Conservation (phyloP, 2,329 filamentous ascomycete genomes). For the Talaromyces sp. region DNA sequence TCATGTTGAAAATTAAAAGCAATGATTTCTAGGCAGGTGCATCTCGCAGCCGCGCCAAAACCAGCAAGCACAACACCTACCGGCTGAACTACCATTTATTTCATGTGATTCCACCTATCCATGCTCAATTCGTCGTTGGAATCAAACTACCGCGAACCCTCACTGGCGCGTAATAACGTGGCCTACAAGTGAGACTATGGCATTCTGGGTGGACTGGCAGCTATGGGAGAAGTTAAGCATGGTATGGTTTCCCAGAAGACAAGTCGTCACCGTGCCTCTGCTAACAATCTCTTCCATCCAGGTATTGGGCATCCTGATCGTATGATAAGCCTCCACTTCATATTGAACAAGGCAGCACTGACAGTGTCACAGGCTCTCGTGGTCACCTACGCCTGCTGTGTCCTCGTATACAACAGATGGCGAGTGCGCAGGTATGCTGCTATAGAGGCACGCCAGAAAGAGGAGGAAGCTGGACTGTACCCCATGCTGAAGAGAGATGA, state of each 20-base stretch:
- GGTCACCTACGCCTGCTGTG: conserved; percentile 67
- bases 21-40: not conserved
- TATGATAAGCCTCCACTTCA: conserved; percentile 32
- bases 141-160: not conserved
- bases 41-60: too few species aligned
- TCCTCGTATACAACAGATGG: conserved; percentile 61
- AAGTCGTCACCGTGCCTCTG: not conserved
- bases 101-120: too few species aligned
- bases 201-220: conserved; percentile 71
- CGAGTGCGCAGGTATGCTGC: conserved; percentile 64
- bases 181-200: conserved; percentile 28
- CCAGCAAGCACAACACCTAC: too few species aligned
- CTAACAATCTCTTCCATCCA: not conserved
- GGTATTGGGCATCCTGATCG: conserved; percentile 58
- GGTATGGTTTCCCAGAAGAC: conserved; percentile 58
- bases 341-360: conserved; percentile 1
- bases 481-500: conserved; percentile 60
- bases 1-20: not conserved
- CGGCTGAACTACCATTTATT: too few species aligned
- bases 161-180: not conserved
- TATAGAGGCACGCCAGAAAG: conserved; percentile 68
- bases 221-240: conserved; percentile 91
- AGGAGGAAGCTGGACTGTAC: conserved; percentile 55
- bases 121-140: too few species aligned
- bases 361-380: conserved; percentile 58